Evolutionary conservation across 495 filamentous ascomycete species (phyloP).

Genomic region (Neurospora sp.): DNA sequence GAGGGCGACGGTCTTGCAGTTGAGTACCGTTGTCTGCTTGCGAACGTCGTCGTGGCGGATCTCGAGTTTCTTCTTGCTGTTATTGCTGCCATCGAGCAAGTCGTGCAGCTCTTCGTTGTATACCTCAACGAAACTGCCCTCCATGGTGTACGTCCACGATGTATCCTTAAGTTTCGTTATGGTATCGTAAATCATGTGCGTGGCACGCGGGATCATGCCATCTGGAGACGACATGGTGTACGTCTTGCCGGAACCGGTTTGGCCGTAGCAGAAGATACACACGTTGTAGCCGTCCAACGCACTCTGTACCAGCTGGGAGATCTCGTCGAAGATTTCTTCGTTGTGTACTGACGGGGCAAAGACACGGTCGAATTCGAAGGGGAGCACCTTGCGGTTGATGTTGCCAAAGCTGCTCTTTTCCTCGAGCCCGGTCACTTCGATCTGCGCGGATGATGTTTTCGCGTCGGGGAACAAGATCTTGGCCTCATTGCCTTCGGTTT

Average conservation of each 20-base stretch:
- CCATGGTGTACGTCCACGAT: slow-evolving; percentile 90
- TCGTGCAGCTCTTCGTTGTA: slow-evolving; percentile 98
- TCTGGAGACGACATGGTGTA: slow-evolving; percentile 88
- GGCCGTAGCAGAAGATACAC: slow-evolving; percentile 98
- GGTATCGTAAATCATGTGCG: slow-evolving; percentile 85
- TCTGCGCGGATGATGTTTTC: slow-evolving; percentile 66
- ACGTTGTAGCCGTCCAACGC: slow-evolving; percentile 98
- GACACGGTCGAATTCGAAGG: slow-evolving; percentile 89
- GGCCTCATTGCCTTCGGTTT: slow-evolving; percentile 47
- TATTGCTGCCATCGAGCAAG: slow-evolving; percentile 75
- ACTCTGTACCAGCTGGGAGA: slow-evolving; percentile 92
- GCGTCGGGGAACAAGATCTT: slow-evolving; percentile 72
- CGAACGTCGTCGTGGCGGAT: slow-evolving; percentile 76
- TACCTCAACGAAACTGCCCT: slow-evolving; percentile 95
- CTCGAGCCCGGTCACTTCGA: slow-evolving; percentile 71
- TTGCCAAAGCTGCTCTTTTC: slow-evolving; percentile 76
- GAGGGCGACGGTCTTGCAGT: slow-evolving; percentile 66
- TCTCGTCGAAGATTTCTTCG: slow-evolving; percentile 86
- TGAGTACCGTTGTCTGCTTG: slow-evolving; percentile 76
- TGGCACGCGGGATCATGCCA: slow-evolving; percentile 92
- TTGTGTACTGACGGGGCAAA: slow-evolving; percentile 74
- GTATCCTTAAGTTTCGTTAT: slow-evolving; percentile 74
- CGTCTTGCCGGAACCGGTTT: slow-evolving; percentile 95
- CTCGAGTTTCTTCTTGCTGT: slow-evolving; percentile 82
- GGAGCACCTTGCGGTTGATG: slow-evolving; percentile 61